Evolutionary conservation across 805 yeast species (phyloP), one percentile per base, ranked within the genome.

Genomic region (Metschnikowia anglica): DNA sequence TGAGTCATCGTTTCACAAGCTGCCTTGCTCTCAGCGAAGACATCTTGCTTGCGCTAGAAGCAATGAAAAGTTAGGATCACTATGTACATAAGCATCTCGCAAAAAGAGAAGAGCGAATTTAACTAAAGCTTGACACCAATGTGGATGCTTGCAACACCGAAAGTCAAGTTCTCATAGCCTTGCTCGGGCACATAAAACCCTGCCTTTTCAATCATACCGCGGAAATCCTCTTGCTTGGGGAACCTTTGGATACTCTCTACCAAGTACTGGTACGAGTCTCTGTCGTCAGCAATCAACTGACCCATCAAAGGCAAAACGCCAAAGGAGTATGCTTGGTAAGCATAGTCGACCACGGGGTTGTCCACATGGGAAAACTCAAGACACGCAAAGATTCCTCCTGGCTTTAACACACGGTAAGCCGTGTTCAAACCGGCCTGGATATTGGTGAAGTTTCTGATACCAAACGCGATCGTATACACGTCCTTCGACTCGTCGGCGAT

Each of bases 361-460:
- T 85, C 83, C 44, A 93, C 97, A 61, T 90, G 93, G 41, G 95
- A 85, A 60, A 93, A 93, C 63, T 93, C 99, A 46, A 93, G 74
- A 66, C 98, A 90, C 28, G 96, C 97, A 63, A 93, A 93, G 35
- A 93, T 86, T 57, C 99, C 99, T 58, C 99, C 99, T 10, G 98
- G 98, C 65, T 85, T 88, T 61, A 93, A 78, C 23, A 91, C 96
- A 56, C 99, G 79, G 70, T 91, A 85, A 25, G 99, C 99, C n/a
- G 97, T 84, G 55, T 86, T 76, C 56, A 93, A 74, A 21, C 98
- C 99, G 4, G 88, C 89, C 66, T 90, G 97, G 56, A 93, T 83
- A 62, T 93, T 76, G 44, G 99, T 93, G 66, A 95, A 93, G 67
- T 93, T 93, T 66, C 99, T 81, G 68, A 93, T 93, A 46, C 99